phyloP scores from a whole-genome alignment of 1,284 basidiomycete species.

The Trichosporon sp. region DNA sequence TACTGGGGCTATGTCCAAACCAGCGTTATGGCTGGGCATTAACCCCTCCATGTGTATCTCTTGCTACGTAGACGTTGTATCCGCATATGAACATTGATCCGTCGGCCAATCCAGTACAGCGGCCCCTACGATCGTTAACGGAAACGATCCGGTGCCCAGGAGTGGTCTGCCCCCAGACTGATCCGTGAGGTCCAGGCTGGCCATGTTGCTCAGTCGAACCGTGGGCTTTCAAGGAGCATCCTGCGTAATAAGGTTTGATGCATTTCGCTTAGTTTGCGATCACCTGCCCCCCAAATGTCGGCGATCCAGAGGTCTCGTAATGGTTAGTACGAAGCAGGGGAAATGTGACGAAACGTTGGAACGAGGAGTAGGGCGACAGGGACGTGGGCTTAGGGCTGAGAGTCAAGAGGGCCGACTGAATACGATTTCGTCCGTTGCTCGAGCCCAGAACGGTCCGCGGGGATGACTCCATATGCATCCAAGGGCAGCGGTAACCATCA shows the following conservation, averaged over 20 bases:
- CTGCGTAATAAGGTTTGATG: neutral
- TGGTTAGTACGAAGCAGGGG: slow-evolving; percentile 8
- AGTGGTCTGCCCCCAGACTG: neutral
- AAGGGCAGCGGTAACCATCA: neutral
- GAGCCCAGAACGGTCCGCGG: neutral
- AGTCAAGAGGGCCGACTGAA: neutral
- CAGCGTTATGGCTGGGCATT: slow-evolving; percentile 26
- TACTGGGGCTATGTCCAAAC: slow-evolving; percentile 37
- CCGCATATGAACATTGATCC: too few species aligned
- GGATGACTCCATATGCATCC: neutral
- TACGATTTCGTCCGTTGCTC: neutral
- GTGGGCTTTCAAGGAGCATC: neutral
- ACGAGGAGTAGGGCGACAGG: neutral
- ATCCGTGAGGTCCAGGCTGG: neutral
- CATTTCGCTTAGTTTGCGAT: slow-evolving; percentile 1
- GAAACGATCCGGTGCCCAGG: neutral
- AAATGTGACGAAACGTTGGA: slow-evolving; percentile 1
- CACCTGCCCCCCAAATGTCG: neutral
- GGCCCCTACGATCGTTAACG: neutral
- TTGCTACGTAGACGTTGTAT: too few species aligned
- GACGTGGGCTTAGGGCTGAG: slow-evolving; percentile 1
- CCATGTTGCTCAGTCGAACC: neutral
- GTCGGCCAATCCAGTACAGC: neutral
- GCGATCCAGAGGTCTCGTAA: slow-evolving; percentile 4
- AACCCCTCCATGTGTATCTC: too few species aligned